Base-by-base conservation (phyloP, 2,329 filamentous ascomycete species). In the Claviceps pusilla region DNA sequence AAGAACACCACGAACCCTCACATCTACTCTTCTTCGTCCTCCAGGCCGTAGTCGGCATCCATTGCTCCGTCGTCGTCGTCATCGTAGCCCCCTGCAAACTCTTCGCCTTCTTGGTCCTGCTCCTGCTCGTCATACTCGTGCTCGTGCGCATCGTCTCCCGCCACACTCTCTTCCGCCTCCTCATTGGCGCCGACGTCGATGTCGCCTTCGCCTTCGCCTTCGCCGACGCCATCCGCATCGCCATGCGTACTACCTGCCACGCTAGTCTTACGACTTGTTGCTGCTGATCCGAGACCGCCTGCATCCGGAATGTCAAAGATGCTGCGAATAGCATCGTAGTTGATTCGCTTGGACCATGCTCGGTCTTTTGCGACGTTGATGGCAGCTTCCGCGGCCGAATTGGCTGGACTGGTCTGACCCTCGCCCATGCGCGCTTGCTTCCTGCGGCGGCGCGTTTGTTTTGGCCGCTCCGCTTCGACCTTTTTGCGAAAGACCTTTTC, bases 401-500 rank as follows among this genome's bases (percentile, higher is more conserved):
- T 81, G 16, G 84, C 84, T 0, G 83, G 80, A 29, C 77, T 80
- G 16, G 77, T 76, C 63, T 84, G 79, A 10, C 81, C 80, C 61
- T 84, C 82, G 29, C 80, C 80, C 62, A 83, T 82, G 19, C 79
- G 69, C 1, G 80, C 77, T 59, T 70, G 67, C 69, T 77, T 77
- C 57, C 73, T 71, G 31, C 77, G 73, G 53, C 77, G 77, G 29
- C 80, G 74, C n/a, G 71, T 76, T 54, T 75, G 77, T 69, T 76
- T 86, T 54, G 73, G 77, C 59, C 68, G 73, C 62, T 70, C 76
- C 10, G 75, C 76, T 56, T 78, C 79, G 57, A 80, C 72, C 67
- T 89, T 87, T 56, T 83, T 79, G 43, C 86, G 80, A 55, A 94
- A 84, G 7, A 86, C 76, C 68, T 93, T 95, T 57, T 87, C 82